Conservation (phyloP, 2,329 filamentous ascomycete species). For the Fusarium miscanthi region DNA sequence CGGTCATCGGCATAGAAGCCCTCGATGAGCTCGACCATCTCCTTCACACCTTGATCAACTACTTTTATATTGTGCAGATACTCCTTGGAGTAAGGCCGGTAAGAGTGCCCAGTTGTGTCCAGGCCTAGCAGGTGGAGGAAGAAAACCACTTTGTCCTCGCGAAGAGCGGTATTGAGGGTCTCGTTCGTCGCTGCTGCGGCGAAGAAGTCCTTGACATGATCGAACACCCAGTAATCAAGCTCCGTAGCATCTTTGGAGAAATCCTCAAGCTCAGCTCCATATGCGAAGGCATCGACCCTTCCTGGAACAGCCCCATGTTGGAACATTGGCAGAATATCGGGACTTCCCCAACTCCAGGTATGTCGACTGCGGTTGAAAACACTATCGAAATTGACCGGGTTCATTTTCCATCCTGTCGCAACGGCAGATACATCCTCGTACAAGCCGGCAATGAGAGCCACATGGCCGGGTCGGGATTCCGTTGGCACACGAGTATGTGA, state of each 20-base stretch:
- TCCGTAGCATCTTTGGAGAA: slow-evolving; percentile 84
- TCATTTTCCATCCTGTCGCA: slow-evolving; percentile 97
- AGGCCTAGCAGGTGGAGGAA: slow-evolving; percentile 94
- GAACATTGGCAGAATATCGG: slow-evolving; percentile 98
- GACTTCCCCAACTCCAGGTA: slow-evolving; percentile 99
- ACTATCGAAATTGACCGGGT: slow-evolving; percentile 98
- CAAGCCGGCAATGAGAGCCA: slow-evolving; percentile 93
- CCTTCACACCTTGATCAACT: slow-evolving; percentile 88
- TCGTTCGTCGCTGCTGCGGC: slow-evolving; percentile 80
- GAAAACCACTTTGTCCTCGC: slow-evolving; percentile 90
- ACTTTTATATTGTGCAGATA: slow-evolving; percentile 95
- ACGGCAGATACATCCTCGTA: slow-evolving; percentile 99
- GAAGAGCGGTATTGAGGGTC: slow-evolving; percentile 76
- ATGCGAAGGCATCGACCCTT: slow-evolving; percentile 86
- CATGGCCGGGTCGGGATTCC: slow-evolving; percentile 95
- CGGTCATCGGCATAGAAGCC: slow-evolving; percentile 86
- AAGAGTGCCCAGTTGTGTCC: slow-evolving; percentile 88
- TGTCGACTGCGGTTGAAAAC: slow-evolving; percentile 97
- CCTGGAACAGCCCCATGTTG: slow-evolving; percentile 90
- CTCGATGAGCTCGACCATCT: slow-evolving; percentile 83
- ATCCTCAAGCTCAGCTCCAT: slow-evolving; percentile 87
- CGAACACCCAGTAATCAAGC: slow-evolving; percentile 95
- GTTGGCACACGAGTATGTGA: slow-evolving; percentile 97
- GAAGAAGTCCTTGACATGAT: slow-evolving; percentile 90
- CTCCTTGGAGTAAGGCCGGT: slow-evolving; percentile 92